Percentiles rank a stretch among this genome's conserved stretches.
Conservation (phyloP, 257 asterid species). For the Nyctanthes arbortristis region DNA sequence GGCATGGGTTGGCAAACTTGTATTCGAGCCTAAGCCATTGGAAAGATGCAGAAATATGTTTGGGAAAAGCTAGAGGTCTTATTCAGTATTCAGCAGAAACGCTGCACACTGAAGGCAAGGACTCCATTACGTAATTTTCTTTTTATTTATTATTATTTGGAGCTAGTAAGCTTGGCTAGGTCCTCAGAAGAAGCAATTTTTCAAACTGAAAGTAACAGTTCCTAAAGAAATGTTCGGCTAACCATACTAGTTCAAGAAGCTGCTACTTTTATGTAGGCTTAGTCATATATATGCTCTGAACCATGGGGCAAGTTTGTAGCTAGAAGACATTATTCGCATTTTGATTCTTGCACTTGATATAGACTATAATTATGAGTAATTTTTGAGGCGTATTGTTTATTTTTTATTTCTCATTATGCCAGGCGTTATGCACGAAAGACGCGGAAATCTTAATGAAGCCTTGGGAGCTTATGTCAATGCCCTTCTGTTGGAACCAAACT, state of each 20-base stretch:
- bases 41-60: conserved; percentile 93
- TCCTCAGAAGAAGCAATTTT: not conserved
- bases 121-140: conserved; percentile 1
- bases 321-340: not conserved
- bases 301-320: conserved; percentile 5
- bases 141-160: not conserved
- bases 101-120: conserved; percentile 81
- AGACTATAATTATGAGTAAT: not conserved
- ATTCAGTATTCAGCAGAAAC: conserved; percentile 79
- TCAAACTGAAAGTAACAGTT: not conserved
- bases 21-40: conserved; percentile 90
- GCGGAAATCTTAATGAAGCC: conserved; percentile 60
- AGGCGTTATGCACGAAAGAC: conserved; percentile 78
- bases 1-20: conserved; percentile 92
- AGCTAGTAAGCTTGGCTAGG: not conserved
- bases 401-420: conserved; percentile 15
- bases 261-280: too few relatives aligned
- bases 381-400: too few relatives aligned
- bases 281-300: not conserved
- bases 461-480: conserved; percentile 66
- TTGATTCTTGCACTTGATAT: not conserved
- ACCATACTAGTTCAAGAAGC: too few relatives aligned
- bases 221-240: too few relatives aligned
- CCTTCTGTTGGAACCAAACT: conserved; percentile 72
- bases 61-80: conserved; percentile 76